Evolutionary conservation across 306 rosid genomes (phyloP).

Genomic region (barrel medic (Medicago truncatula)): MtrunA17r5.0-ANR NC_053042.1:48745501-48746000

Average conservation of each 20-base stretch:
- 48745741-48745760: slow-evolving; percentile 7
- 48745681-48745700: not conserved
- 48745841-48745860: slow-evolving; percentile 69
- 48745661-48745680: slow-evolving; percentile 28
- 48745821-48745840: slow-evolving; percentile 24
- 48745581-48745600: not conserved
- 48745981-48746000: not conserved
- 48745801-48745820: slow-evolving; percentile 19
- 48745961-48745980: slow-evolving; percentile 30
- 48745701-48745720: not conserved
- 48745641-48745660: slow-evolving; percentile 25
- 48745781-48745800: slow-evolving; percentile 7
- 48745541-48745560: not conserved
- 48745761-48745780: not conserved
- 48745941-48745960: slow-evolving; percentile 89
- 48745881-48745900: slow-evolving; percentile 76
- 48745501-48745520: too few species aligned
- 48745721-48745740: not conserved
- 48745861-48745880: slow-evolving; percentile 74
- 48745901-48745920: slow-evolving; percentile 86
- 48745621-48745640: not conserved
- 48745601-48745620: not conserved
- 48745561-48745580: not conserved
- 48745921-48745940: slow-evolving; percentile 88
- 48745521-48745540: too few species aligned